Conservation (phyloP, 345 rosid genomes). For the Iberis pinnata region DNA sequence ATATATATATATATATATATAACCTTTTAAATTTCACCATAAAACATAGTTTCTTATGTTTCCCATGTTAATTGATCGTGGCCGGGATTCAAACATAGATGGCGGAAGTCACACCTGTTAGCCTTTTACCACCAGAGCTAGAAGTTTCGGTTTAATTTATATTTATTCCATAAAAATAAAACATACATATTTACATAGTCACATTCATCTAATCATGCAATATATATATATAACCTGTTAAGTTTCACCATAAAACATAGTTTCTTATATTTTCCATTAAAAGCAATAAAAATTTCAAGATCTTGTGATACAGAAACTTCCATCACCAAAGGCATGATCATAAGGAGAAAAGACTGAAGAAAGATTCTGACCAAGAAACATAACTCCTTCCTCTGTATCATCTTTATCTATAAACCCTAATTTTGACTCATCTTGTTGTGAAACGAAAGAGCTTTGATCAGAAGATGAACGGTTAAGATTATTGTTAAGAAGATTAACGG, state of each 20-base stretch:
- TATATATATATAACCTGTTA: conserved; percentile 3
- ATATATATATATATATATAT: no score
- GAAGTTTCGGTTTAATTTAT: no score
- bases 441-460: conserved; percentile 20
- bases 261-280: neutral
- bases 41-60: no score
- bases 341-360: conserved; percentile 25
- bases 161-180: conserved; percentile 14
- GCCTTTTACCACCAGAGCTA: no score
- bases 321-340: conserved; percentile 3
- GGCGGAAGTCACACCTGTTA: no score
- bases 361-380: conserved; percentile 10
- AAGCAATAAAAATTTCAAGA: conserved; percentile 7
- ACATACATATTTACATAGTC: conserved; percentile 18
- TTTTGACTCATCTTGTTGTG: no score
- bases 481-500: conserved; percentile 42
- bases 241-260: conserved; percentile 15
- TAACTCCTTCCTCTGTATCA: conserved; percentile 17
- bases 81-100: no score
- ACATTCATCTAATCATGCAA: conserved; percentile 18
- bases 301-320: conserved; percentile 6
- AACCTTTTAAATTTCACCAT: no score
- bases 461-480: conserved; percentile 39
- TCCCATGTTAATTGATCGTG: no score
- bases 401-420: conserved; percentile 22